These are phyloP conservation scores for Melampsora larici-populina DNA, from an alignment of 1,284 basidiomycete genomes.

Conservation along the genomic window DNA sequence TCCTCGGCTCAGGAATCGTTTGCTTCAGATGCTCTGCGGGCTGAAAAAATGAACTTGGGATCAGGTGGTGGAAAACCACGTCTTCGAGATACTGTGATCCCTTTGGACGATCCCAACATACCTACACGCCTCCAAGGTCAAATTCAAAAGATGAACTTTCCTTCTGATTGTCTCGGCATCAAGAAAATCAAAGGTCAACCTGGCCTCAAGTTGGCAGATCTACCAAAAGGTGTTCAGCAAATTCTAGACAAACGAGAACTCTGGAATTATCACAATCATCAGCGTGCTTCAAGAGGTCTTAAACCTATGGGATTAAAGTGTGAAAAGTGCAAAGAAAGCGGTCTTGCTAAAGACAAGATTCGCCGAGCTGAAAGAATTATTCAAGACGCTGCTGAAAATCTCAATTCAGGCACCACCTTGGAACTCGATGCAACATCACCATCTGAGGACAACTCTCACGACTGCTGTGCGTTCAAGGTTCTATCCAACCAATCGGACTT, in stretches of 20 bases:
- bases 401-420: neutral
- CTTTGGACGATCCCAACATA: neutral
- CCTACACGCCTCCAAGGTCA: neutral
- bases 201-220: neutral
- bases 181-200: no score
- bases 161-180: neutral
- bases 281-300: neutral
- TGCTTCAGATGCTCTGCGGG: neutral
- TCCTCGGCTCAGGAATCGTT: neutral
- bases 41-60: conserved; percentile 10
- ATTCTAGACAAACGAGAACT: neutral
- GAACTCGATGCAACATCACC: no score
- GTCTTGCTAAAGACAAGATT: no score
- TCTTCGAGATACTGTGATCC: neutral
- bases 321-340: neutral
- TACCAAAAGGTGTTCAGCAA: conserved; percentile 11
- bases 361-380: no score
- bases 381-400: neutral
- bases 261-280: neutral
- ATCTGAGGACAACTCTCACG: neutral
- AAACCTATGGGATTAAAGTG: neutral
- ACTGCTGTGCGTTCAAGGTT: conserved; percentile 26
- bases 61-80: neutral
- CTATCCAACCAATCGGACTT: conserved; percentile 22
- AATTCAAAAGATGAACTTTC: neutral